Conservation (phyloP, 2,329 filamentous ascomycete species). For the Beauveria varroae region DNA sequence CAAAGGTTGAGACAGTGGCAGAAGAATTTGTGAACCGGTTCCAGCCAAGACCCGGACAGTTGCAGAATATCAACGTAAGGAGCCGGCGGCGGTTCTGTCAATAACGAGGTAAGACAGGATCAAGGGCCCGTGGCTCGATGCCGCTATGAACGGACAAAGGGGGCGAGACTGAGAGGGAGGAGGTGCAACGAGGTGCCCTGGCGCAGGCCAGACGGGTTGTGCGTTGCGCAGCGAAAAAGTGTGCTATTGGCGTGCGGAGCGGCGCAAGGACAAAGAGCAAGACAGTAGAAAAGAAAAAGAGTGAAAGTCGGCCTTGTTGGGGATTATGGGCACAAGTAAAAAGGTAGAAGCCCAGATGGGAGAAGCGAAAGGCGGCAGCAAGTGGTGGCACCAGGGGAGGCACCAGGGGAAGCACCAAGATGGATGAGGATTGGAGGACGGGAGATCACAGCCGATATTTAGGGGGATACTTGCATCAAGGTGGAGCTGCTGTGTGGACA, state of each 20-base stretch:
- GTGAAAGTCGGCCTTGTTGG: background rate
- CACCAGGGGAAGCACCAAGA: background rate
- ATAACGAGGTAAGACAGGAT: constrained; percentile 1
- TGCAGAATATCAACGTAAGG: background rate
- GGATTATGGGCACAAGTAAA: background rate
- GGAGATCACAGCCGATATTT: background rate
- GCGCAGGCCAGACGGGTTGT: background rate
- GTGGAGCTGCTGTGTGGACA: background rate
- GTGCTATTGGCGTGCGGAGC: background rate
- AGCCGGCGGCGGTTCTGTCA: background rate
- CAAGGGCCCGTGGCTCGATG: background rate
- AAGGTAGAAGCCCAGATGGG: background rate
- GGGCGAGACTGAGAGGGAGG: background rate
- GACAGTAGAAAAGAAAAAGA: background rate
- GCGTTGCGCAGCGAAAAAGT: background rate
- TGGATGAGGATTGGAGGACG: background rate
- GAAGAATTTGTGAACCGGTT: background rate
- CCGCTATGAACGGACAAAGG: background rate
- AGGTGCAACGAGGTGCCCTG: background rate
- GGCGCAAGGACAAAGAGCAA: background rate
- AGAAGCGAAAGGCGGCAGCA: background rate
- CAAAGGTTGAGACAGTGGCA: background rate
- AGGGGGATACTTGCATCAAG: background rate
- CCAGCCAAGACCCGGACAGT: background rate
- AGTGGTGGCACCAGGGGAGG: background rate